phyloP scores from a whole-genome alignment of 2,329 filamentous ascomycete genomes.

The Gnomoniopsis sp. region DNA sequence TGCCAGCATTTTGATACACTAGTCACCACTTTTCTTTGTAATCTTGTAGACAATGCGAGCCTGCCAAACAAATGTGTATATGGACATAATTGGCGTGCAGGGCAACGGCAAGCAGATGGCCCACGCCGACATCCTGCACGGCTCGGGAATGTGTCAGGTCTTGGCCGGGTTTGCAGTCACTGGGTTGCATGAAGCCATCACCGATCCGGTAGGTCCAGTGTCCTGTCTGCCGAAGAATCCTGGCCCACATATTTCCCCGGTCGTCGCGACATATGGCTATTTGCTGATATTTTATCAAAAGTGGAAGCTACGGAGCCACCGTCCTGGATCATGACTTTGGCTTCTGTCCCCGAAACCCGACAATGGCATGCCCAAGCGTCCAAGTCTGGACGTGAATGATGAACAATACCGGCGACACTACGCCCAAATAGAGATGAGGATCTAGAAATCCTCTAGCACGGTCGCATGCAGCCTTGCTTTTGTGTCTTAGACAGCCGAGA shows the following conservation, averaged over 20 bases:
- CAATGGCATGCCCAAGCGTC: neutral
- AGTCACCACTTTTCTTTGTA: no score
- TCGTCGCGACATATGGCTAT: slow-evolving; percentile 2
- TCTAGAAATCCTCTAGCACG: no score
- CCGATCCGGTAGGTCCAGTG: slow-evolving; percentile 4
- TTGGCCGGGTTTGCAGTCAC: neutral
- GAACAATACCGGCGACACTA: neutral
- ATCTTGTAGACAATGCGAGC: neutral
- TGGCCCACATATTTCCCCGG: neutral
- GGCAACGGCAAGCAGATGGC: neutral
- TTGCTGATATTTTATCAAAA: slow-evolving; percentile 2
- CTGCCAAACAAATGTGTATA: neutral
- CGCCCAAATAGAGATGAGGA: neutral
- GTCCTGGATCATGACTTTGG: neutral
- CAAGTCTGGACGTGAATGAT: no score
- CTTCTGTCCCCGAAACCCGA: neutral
- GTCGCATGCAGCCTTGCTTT: no score
- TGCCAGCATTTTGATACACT: no score
- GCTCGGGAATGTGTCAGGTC: neutral
- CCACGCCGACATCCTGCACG: neutral
- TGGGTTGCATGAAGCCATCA: neutral
- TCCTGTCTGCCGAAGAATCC: neutral
- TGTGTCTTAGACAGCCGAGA: no score
- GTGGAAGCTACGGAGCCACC: neutral
- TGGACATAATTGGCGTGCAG: neutral